Conservation (phyloP, 2,329 filamentous ascomycete genomes). For the Huntiella abstrusa region DNA sequence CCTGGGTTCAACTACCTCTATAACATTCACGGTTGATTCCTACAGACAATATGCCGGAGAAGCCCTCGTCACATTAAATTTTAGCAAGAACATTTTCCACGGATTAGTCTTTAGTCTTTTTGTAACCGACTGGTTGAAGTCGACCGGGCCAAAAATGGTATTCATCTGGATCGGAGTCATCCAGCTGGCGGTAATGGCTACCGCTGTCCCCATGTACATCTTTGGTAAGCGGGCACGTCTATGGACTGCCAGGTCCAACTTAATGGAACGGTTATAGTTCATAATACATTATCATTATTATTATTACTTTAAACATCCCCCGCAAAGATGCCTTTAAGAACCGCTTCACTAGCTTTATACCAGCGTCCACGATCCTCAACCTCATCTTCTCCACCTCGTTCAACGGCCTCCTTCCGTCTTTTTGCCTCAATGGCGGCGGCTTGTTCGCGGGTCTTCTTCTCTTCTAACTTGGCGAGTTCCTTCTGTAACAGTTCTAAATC, state of each 20-base stretch:
- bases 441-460: constrained; percentile 43
- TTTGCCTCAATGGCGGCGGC: constrained; percentile 53
- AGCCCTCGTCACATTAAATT: constrained; percentile 83
- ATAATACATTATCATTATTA: not conserved
- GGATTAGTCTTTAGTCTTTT: constrained; percentile 80
- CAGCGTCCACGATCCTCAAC: constrained; percentile 58
- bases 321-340: constrained; percentile 24
- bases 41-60: constrained; percentile 89
- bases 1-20: constrained; percentile 73
- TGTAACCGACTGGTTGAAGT: constrained; percentile 64
- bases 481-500: constrained; percentile 47
- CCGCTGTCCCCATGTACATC: constrained; percentile 81
- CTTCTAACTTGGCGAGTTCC: constrained; percentile 51
- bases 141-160: constrained; percentile 55
- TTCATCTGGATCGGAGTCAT: constrained; percentile 75
- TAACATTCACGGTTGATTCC: constrained; percentile 86
- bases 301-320: not conserved
- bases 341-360: constrained; percentile 50
- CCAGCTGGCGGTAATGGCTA: constrained; percentile 55
- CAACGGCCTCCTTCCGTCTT: constrained; percentile 44
- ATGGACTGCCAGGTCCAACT: constrained; percentile 76
- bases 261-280: constrained; percentile 55
- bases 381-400: constrained; percentile 47
- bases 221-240: constrained; percentile 79
- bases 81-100: constrained; percentile 85